Base-by-base conservation (phyloP, 768 basidiomycete species). In the Suillus paluster region DNA sequence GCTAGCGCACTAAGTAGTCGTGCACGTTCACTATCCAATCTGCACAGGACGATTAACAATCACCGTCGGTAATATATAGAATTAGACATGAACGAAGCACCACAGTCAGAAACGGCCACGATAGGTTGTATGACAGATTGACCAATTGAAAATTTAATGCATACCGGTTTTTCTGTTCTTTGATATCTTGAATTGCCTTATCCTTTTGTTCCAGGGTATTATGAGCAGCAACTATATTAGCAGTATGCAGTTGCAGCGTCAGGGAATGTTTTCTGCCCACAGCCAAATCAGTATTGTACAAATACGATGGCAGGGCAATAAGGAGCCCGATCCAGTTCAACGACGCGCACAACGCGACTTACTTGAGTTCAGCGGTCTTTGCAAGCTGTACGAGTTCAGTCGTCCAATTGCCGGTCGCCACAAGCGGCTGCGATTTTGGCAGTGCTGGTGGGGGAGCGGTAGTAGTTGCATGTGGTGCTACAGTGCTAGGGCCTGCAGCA, bases 361-460 rank as follows among this genome's bases (percentile, higher is more conserved):
- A 94, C 92, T 94, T 94, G 69, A 94, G 82, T 72, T 94, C 92
- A 10, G 92, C 92, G 1, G 90, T 92, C 78, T 91, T 94, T 7
- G 92, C 92, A 12, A 94, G 82, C 57, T 94, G 90, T 36, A 94
- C 89, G 46, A 94, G 82, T 74, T 92, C 90, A 67, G 89, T 90
- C 30, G 91, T 92, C 92, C 92, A 94, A 73, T 94, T 91, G 10
- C 91, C 92, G 21, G 86, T 88, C 5, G 92, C 91, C 54, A 94
- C 82, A 56, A 92, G 75, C n/a, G 88, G 86, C 6, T 70, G 68
- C n/a, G 76, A 64, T 45, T 71, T 74, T 36, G 64, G 73, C 23
- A 71, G 73, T 3, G 49, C 61, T 8, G 42, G 49, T 27, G 50
- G 36, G 12, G 71, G 61, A 3, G 69, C 63, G 9, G 62, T 61